Evolutionary conservation across 73 alveolate genomes (phyloP).

Genomic region (Tetrahymena elliotti): DNA sequence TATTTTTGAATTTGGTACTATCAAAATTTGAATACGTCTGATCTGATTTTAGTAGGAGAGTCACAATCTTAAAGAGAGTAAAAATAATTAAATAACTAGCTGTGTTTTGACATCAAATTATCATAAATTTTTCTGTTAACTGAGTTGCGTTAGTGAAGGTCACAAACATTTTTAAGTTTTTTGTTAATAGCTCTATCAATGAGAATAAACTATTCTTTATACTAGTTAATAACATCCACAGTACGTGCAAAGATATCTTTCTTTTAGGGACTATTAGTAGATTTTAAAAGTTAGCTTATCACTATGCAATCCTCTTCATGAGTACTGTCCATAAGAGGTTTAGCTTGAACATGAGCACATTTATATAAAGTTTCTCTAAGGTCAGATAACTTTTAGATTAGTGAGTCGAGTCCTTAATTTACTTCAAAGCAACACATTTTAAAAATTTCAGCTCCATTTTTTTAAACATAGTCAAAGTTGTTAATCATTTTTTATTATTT

Average conservation of each 20-base stretch:
- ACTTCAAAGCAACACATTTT: background rate
- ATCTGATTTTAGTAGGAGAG: background rate
- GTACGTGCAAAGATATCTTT: background rate
- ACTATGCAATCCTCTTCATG: background rate
- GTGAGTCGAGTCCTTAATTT: background rate
- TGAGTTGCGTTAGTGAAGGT: background rate
- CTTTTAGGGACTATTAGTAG: background rate
- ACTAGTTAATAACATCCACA: background rate
- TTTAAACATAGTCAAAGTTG: background rate
- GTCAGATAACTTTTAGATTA: background rate
- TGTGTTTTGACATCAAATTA: background rate
- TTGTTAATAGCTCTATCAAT: background rate
- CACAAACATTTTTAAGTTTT: background rate
- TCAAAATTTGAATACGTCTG: background rate
- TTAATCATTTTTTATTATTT: background rate
- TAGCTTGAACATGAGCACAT: background rate
- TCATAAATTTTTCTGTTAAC: background rate
- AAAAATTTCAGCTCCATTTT: background rate
- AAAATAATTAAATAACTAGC: background rate
- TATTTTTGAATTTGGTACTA: background rate
- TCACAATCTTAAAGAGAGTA: background rate
- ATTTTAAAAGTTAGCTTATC: background rate
- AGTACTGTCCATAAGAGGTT: background rate
- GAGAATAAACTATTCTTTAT: background rate
- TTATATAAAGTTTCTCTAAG: background rate